Evolutionary conservation across 306 rosid species (phyloP).

Genomic region (Vigna mungo): DNA sequence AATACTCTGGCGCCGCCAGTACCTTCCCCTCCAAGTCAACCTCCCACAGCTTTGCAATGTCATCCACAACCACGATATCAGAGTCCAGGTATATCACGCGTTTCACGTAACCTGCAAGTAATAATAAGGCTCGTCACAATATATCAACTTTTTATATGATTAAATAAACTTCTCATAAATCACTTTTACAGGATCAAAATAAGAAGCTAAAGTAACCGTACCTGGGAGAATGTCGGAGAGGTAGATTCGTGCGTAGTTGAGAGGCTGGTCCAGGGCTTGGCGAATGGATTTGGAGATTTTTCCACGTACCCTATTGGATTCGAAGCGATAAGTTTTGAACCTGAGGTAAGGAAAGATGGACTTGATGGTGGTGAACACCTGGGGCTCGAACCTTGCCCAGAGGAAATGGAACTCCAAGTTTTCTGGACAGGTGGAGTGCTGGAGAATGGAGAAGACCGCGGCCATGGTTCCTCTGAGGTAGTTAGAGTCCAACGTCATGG

Average conservation of each 20-base stretch:
- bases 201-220: too few species aligned
- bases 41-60: constrained; percentile 72
- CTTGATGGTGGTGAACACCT: constrained; percentile 67
- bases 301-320: constrained; percentile 67
- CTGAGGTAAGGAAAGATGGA: constrained; percentile 83
- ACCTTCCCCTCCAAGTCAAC: constrained; percentile 79
- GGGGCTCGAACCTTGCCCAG: constrained; percentile 69
- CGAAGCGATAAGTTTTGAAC: constrained; percentile 70
- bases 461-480: constrained; percentile 87
- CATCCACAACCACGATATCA: constrained; percentile 82
- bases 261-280: constrained; percentile 83
- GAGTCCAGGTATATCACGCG: constrained; percentile 80
- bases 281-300: constrained; percentile 83
- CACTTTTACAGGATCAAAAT: too few species aligned
- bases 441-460: constrained; percentile 77
- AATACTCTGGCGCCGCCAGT: constrained; percentile 86
- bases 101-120: constrained; percentile 52
- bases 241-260: constrained; percentile 84
- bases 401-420: constrained; percentile 77
- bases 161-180: too few species aligned
- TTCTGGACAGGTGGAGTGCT: constrained; percentile 82
- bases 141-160: too few species aligned
- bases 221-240: constrained; percentile 68
- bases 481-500: constrained; percentile 88
- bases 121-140: too few species aligned